Evolutionary conservation across 108 stramenopile genomes (phyloP).

Genomic region (Nitzschia sp.): DNA sequence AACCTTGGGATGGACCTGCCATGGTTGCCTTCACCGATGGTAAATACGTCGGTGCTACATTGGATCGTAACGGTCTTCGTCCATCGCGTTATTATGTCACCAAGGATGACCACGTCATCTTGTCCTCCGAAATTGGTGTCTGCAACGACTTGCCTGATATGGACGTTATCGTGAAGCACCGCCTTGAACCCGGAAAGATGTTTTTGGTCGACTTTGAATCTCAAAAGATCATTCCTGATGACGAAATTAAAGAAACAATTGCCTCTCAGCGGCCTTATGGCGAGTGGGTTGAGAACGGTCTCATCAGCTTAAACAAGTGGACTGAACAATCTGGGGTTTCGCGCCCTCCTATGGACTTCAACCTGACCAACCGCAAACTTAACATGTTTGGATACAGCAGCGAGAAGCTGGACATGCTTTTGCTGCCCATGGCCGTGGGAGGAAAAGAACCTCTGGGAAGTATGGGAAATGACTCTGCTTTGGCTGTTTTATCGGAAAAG

Average conservation of each 20-base stretch:
- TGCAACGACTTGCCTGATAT: constrained; percentile 81
- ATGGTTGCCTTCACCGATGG: constrained; percentile 99
- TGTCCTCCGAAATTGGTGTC: constrained; percentile 96
- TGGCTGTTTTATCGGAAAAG: constrained; percentile 92
- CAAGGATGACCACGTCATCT: constrained; percentile 91
- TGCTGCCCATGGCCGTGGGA: constrained; percentile 91
- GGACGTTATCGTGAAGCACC: constrained; percentile 91
- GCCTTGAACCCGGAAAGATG: constrained; percentile 98
- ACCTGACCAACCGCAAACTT: constrained; percentile 76
- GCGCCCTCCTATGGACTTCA: constrained; percentile 67
- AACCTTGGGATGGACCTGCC: constrained; percentile 99
- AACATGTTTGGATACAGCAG: constrained; percentile 93
- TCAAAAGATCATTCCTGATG: constrained; percentile 91
- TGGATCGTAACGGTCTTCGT: constrained; percentile 95
- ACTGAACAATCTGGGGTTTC: constrained; percentile 33
- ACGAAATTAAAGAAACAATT: constrained; percentile 95
- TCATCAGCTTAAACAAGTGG: constrained; percentile 85
- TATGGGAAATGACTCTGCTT: constrained; percentile 98
- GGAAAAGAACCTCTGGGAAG: constrained; percentile 95
- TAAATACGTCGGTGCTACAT: constrained; percentile 90
- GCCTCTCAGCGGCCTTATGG: constrained; percentile 85
- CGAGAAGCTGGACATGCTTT: constrained; percentile 93
- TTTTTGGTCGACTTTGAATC: constrained; percentile 96
- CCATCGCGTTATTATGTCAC: constrained; percentile 96
- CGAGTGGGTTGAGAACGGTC: constrained; percentile 85